Evolutionary conservation across 306 rosid genomes (phyloP), one percentile per base, ranked within the genome.

Genomic region (Trichosanthes cucumerina): DNA sequence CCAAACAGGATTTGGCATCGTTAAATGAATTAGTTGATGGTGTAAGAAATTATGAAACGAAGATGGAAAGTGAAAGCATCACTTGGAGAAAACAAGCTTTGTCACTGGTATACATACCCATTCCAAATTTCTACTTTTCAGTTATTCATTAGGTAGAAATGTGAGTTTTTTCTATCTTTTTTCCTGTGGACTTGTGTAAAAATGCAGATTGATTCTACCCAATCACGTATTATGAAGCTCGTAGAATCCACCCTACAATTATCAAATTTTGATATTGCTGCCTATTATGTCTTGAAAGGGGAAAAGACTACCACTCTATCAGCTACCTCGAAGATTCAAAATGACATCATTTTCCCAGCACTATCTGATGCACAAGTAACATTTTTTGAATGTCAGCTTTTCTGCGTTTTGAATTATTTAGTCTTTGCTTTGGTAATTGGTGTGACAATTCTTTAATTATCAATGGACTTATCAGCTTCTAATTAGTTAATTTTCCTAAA

Each of bases 181-280:
- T 74, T 50, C 43, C 18, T 1, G 78, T 77, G 38, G 47, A 18
- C n/a, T 8, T 36, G 15, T 9, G 15, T 65, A 70, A 77, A 80
- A 85, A 63, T 79, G 86, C 97, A 95, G 97, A 87, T 95, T 74
- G 97, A 87, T 83, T 82, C 88, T 65, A 82, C 97, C 71, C 90
- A 89, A 84, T 88, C 89, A 65, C 91, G 92, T 33, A 87, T 84
- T 70, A 77, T 89, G 83, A 94, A 88, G 89, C 93, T 87, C 54
- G 77, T 86, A 83, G 96, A 90, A 81, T 82, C 90, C 87, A 89
- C 93, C 33, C 82, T 92, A 82, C 90, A 78, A 78, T 81, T 95
- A 81, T 92, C 97, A 81, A 95, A 95, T 86, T 82, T 92, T 80
- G 97, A 95, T 84, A 81, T 87, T 36, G 92, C 87, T 82, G 87